A percentile compares a stretch with the other conserved stretches of the same genome.
Evolutionary conservation across 2,329 filamentous ascomycete genomes (phyloP).

Genomic region (Aspergillus ochraceus): DNA sequence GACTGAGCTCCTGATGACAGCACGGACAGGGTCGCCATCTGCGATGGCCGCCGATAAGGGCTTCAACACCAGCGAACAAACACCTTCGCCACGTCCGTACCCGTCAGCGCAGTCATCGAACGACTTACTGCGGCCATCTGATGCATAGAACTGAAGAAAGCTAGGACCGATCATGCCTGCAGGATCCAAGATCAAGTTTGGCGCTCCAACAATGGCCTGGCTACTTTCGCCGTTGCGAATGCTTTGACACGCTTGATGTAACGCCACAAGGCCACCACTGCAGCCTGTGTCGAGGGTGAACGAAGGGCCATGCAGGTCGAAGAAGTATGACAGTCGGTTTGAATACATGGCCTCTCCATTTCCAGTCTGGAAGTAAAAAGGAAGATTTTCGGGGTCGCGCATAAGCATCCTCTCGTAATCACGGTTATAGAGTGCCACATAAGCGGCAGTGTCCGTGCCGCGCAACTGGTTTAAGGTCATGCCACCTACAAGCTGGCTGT

Average conservation of each 20-base stretch:
- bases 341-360: constrained; percentile 22
- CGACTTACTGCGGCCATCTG: background rate
- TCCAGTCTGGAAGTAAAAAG: constrained; percentile 12
- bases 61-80: constrained; percentile 1
- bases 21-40: constrained; percentile 6
- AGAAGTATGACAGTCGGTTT: constrained; percentile 32
- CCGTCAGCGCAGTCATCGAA: constrained; percentile 3
- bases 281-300: constrained; percentile 31
- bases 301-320: constrained; percentile 29
- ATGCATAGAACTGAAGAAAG: background rate
- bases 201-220: constrained; percentile 26
- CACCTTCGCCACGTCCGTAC: constrained; percentile 5
- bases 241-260: constrained; percentile 27
- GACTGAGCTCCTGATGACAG: constrained; percentile 6
- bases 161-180: constrained; percentile 10
- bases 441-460: background rate
- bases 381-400: background rate
- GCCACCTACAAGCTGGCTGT: background rate
- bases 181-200: constrained; percentile 27
- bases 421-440: background rate
- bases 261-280: constrained; percentile 9
- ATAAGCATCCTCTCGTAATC: background rate
- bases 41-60: background rate
- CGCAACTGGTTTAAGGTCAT: background rate
- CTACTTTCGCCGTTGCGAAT: constrained; percentile 24